A percentile compares a stretch with the other conserved stretches of the same genome.
Conservation (phyloP, 2,329 filamentous ascomycete genomes). For the Colletotrichum sp. region DNA sequence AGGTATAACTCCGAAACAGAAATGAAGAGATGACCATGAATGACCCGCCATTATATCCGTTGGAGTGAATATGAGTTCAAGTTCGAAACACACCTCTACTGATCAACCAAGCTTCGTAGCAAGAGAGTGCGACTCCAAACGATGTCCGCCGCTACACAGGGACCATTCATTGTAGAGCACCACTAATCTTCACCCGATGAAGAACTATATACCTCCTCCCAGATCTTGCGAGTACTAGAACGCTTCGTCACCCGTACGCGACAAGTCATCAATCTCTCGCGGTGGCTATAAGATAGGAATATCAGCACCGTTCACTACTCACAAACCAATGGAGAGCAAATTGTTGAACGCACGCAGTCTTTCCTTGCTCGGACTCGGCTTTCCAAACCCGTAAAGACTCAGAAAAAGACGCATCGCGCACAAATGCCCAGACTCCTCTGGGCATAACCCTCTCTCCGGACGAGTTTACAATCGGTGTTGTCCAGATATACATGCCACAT, state of each 20-base stretch:
- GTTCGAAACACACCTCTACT: not conserved
- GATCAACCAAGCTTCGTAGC: not conserved
- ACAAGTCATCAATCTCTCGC: not conserved
- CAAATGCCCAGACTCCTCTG: not conserved
- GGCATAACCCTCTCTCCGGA: not conserved
- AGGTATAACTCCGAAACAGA: not conserved
- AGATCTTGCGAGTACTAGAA: rapidly evolving
- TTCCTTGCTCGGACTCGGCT: not conserved
- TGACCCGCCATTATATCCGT: rapidly evolving
- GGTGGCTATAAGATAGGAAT: rapidly evolving
- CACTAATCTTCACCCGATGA: rapidly evolving
- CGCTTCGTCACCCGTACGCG: not conserved
- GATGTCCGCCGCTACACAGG: no score
- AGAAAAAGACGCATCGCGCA: not conserved
- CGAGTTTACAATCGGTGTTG: not conserved
- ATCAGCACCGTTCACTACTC: not conserved
- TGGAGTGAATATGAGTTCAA: rapidly evolving
- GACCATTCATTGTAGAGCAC: not conserved
- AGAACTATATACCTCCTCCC: not conserved
- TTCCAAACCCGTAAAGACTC: not conserved
- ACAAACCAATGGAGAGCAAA: not conserved
- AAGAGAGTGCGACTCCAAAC: not conserved
- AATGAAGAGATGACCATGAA: not conserved
- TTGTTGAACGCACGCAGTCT: not conserved
- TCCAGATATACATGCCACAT: not conserved